Base-by-base conservation (phyloP, 352 stramenopile genomes). In the Phytophthora syringae region DNA sequence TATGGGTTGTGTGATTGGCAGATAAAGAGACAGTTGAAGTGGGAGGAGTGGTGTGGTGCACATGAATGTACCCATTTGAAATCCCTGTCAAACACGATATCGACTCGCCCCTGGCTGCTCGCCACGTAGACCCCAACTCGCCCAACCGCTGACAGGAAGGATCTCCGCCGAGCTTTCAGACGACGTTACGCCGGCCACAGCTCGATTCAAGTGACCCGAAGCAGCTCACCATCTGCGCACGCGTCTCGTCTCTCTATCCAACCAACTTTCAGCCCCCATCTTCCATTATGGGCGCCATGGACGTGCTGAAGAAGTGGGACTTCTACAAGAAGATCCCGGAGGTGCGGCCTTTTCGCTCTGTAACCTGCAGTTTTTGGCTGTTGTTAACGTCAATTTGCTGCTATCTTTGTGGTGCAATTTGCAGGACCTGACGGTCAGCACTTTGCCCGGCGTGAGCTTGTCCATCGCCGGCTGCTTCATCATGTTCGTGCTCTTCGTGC, bases 241-340 rank as follows among this genome's bases (percentile, higher is more conserved):
- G 45, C 47, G 36, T 64, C 30, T 65, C 52, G 42, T 61, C 42
- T 47, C 34, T 61, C 60, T 9, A 37, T n/a, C 28, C 10, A 50
- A 6, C 6, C 22, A 3, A 16, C 10, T 36, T 5, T 15, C 20
- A 48, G n/a, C 44, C 28, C 34, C 13, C 13, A 43, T 25, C 18
- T 30, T 62, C 22, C 34, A 54, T 48, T 27, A 95, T 95, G 88
- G 88, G 88, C 42, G 86, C 84, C 21, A 90, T 94, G 73, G 88
- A 95, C 68, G 86, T 93, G 61, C 66, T 95, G 53, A 95, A 94
- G 80, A 95, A 95, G 70, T 95, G 88, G 88, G 88, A 95, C 75
- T 95, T 95, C 53, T 95, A 95, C 86, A 95, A 95, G 76, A 95
- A 95, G 82, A 95, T 95, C 72, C 88, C 88, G 6, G 88, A 95